Percentiles rank a stretch among this genome's conserved stretches.
Conservation (phyloP, 257 asterid genomes). For the Solanum sparsipilum region DNA sequence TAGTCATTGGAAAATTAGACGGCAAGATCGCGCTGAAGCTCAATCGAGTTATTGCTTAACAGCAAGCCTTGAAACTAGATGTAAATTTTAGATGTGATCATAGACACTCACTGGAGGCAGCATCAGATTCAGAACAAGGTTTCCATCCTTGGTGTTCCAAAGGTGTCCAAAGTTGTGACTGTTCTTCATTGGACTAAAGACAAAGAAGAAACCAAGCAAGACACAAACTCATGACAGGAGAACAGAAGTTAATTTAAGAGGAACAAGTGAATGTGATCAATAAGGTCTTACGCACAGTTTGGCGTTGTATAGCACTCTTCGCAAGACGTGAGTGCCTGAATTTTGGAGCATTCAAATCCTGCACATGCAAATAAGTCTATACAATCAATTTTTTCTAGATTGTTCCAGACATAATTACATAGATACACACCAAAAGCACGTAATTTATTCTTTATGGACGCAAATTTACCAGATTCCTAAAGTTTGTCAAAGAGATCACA, state of each 20-base stretch:
- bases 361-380: constrained; percentile 4
- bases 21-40: not conserved
- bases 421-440: not conserved
- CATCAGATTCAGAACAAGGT: constrained; percentile 23
- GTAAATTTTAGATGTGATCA: not conserved
- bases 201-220: not conserved
- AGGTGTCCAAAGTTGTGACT: constrained; percentile 66
- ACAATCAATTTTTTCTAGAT: not conserved
- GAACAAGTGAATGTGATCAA: not conserved
- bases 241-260: not conserved
- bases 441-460: not conserved
- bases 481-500: not conserved
- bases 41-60: not conserved
- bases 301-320: constrained; percentile 61
- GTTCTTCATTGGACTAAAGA: constrained; percentile 42
- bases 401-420: not conserved
- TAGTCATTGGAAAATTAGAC: not conserved
- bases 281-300: constrained; percentile 50
- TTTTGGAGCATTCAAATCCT: constrained; percentile 87
- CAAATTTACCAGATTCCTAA: not conserved
- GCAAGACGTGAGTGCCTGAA: constrained; percentile 81
- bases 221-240: not conserved
- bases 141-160: constrained; percentile 59
- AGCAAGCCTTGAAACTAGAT: not conserved
- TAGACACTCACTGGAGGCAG: constrained; percentile 34